Evolutionary conservation across 208 protist genomes (phyloP).

Genomic region (Acanthamoeba royreba): DNA sequence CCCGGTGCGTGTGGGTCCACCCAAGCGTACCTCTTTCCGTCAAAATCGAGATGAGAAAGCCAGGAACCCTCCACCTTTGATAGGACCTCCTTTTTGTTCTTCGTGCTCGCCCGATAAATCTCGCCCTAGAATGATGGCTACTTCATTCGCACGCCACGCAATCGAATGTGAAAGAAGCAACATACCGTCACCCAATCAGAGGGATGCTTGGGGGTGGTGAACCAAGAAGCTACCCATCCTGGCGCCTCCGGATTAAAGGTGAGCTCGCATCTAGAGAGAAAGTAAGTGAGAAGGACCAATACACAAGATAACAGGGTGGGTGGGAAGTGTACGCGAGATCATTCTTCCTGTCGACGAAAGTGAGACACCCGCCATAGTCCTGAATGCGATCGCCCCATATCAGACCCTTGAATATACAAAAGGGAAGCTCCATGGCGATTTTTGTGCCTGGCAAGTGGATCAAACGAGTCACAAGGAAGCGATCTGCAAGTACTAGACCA

Average conservation of each 20-base stretch:
- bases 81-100: not conserved
- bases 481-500: not conserved
- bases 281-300: not conserved
- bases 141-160: not conserved
- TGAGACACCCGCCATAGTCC: not conserved
- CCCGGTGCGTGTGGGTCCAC: no score
- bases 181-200: not conserved
- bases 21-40: not conserved
- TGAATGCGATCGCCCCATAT: conserved; percentile 25
- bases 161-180: not conserved
- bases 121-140: not conserved
- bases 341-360: not conserved
- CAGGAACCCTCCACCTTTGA: conserved; percentile 7
- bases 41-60: conserved; percentile 33
- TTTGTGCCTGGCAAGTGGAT: not conserved
- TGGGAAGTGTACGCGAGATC: not conserved
- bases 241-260: not conserved
- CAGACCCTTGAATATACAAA: not conserved
- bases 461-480: not conserved
- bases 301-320: not conserved
- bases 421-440: not conserved
- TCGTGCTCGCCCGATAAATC: not conserved
- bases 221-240: not conserved
- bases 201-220: not conserved
- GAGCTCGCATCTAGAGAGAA: not conserved